Evolutionary conservation across 352 stramenopile species (phyloP), one percentile per base, ranked within the genome.

Genomic region (Globisporangium paroecandrum): DNA sequence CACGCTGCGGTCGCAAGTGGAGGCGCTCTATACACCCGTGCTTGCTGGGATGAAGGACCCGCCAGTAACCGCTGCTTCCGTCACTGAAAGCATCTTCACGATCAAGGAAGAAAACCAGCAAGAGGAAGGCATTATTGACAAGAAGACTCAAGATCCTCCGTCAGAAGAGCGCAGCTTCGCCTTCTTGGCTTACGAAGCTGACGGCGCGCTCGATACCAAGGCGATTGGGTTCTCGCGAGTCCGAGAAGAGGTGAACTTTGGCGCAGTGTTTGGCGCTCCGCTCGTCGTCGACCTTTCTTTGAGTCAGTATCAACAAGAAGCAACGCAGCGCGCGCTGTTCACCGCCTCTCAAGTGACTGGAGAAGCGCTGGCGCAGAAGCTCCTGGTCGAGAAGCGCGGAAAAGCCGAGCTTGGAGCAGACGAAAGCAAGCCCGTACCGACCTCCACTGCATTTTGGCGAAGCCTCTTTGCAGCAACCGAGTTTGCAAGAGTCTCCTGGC

Each of bases 401-500:
- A 38, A 24, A 4, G n/a, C 20, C 4, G 60, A 46, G 43, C 47
- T 58, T 4, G 53, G n/a, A 6, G n/a, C 20, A 15, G 53, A 20
- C 27, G 53, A 38, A 9, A 49, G 32, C 29, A 34, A 56, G 3
- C 9, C 61, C 10, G 13, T 29, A 22, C 29, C 29, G 4, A 32
- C 41, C 5, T 64, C 24, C 6, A 34, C 9, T 3, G 2, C 18
- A 27, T 58, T 65, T 20, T 65, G 53, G 25, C 60, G 46, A 1
- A 34, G 20, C n/a, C 1, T 66, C 0, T 41, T 59, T 20, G 10
- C 20, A 10, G 36, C 53, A 13, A 46, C 49, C 12, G 53, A 68
- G 34, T 68, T 62, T 27, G 13, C 20, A 12, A 68, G 62, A 55
- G 24, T 4, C 41, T 68, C 9, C 13, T 68, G 25, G 5, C 1